Conservation (phyloP, 2,329 filamentous ascomycete species). For the Nemania bipapillata region DNA sequence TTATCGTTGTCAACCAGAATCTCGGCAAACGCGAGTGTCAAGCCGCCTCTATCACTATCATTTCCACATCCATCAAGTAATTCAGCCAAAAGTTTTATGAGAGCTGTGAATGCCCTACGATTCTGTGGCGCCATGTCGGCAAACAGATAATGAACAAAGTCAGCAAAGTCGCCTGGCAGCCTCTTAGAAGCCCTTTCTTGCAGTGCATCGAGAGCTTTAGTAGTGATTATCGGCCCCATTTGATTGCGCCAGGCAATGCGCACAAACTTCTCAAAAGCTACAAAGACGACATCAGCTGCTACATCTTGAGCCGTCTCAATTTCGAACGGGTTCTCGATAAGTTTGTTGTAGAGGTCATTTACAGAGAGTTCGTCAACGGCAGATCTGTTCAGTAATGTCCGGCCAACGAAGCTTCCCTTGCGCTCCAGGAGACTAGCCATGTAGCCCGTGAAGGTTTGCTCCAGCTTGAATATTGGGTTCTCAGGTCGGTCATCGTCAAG, state of each 20-base stretch:
- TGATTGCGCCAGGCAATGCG: conserved; percentile 87
- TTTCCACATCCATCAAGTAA: conserved; percentile 89
- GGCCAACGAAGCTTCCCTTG: conserved; percentile 86
- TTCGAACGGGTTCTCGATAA: conserved; percentile 84
- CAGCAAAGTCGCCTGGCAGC: conserved; percentile 77
- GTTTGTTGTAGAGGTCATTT: conserved; percentile 88
- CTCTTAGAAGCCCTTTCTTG: conserved; percentile 73
- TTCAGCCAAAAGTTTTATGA: conserved; percentile 87
- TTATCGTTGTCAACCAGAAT: conserved; percentile 81
- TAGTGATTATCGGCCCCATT: conserved; percentile 84
- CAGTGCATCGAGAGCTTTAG: conserved; percentile 76
- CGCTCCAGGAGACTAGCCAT: conserved; percentile 83
- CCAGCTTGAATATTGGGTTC: conserved; percentile 76
- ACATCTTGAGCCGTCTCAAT: conserved; percentile 79
- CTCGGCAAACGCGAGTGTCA: conserved; percentile 90
- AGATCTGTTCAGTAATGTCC: conserved; percentile 75
- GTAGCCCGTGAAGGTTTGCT: conserved; percentile 87
- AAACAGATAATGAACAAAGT: conserved; percentile 73
- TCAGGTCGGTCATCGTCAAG: conserved; percentile 66
- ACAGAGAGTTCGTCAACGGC: conserved; percentile 80
- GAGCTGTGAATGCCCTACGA: conserved; percentile 79
- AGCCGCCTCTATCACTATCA: conserved; percentile 86
- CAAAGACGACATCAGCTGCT: conserved; percentile 84
- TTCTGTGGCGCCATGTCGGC: conserved; percentile 75
- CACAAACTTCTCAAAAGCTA: conserved; percentile 92